Conservation (phyloP, 495 filamentous ascomycete species). For the Pyronema omphalodes region DNA sequence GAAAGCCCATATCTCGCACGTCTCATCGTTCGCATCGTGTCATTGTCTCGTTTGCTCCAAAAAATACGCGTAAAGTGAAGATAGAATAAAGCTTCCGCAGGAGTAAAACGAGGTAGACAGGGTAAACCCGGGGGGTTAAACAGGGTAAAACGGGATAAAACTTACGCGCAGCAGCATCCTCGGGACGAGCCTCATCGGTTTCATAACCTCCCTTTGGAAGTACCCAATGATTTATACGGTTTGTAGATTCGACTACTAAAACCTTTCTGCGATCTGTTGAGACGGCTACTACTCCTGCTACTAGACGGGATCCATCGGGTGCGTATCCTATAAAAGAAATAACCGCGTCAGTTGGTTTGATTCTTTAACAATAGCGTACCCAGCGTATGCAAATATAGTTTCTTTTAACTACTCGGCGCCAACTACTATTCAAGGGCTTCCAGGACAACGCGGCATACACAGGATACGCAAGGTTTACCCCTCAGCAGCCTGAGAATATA, state of each 20-base stretch:
- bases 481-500: too few species aligned
- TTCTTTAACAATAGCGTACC: too few species aligned
- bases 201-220: conserved; percentile 97
- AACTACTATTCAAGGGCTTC: not conserved
- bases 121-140: not conserved
- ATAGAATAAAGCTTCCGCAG: not conserved
- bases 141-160: not conserved
- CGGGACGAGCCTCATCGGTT: conserved; percentile 57
- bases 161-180: conserved; percentile 38
- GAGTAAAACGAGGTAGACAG: not conserved
- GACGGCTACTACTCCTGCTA: conserved; percentile 82
- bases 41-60: too few species aligned
- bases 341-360: not conserved
- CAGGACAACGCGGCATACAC: too few species aligned
- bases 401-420: not conserved
- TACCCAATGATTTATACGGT: conserved; percentile 73
- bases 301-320: conserved; percentile 76
- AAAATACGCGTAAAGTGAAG: not conserved
- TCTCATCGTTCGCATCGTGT: too few species aligned
- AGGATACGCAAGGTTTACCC: too few species aligned
- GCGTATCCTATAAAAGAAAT: conserved; percentile 53
- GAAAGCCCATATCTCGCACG: too few species aligned
- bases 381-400: not conserved
- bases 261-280: conserved; percentile 59
- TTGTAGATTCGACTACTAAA: conserved; percentile 78